Evolutionary conservation across 1,284 basidiomycete genomes (phyloP), one percentile per base, ranked within the genome.

Genomic region (Ceratobasidium sp.): DNA sequence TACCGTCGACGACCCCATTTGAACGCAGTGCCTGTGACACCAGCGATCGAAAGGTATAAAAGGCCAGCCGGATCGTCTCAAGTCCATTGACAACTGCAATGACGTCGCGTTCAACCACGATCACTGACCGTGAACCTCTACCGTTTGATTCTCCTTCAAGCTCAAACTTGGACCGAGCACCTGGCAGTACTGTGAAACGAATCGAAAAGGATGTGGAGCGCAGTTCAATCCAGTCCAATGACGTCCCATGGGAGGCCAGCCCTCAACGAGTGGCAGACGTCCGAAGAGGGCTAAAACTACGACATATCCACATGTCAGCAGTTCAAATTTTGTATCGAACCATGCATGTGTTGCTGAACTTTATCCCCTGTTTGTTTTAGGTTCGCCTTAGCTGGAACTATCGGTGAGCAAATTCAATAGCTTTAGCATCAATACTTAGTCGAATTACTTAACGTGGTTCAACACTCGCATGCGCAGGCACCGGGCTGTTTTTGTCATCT

Each of bases 401-500:
- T 71, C 23, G 67, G 67, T 59, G 50, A 71, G 67, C 32, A 3
- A 23, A 18, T 28, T 28, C 2, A 30, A 28, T 32, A n/a, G 23
- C 14, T 23, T 46, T 58, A 34, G 30, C 55, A 32, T 55, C 43
- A 26, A 30, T 9, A 23, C 36, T 34, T 23, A 53, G 18, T 28
- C 43, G 67, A 39, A 14, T 48, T 21, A 6, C 53, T 69, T 14
- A 69, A 21, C 3, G 30, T 30, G 39, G 26, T 21, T 12, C 21
- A 50, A 71, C 43, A 3, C 18, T 4, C 43, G 48, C 23, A 46
- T 23, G 21, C 53, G 41, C 55, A 71, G 74, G 74, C 3, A 75
- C 74, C 36, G 75, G 75, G 8, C 34, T 76, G 23, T 76, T 76
- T 34, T 62, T 76, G 21, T 61, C 72, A 32, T 73, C 72, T 36